Evolutionary conservation across 345 rosid species (phyloP).

Genomic region (Balakata baccata): DNA sequence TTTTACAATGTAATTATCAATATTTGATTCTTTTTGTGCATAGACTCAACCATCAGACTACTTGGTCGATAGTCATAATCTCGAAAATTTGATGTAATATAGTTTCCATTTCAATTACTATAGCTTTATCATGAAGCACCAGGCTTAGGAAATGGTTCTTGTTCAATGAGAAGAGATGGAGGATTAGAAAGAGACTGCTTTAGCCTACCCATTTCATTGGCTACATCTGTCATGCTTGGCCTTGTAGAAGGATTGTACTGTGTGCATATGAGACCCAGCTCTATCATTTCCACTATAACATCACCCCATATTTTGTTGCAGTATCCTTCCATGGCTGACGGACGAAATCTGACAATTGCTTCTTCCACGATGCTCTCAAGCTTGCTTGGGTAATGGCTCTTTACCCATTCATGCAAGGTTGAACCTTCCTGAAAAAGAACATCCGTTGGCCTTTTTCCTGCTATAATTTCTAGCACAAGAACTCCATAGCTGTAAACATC

Average conservation of each 20-base stretch:
- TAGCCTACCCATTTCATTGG: conserved; percentile 65
- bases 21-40: too few species aligned
- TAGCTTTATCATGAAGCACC: too few species aligned
- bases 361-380: conserved; percentile 56
- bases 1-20: too few species aligned
- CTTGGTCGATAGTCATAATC: too few species aligned
- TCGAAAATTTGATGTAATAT: too few species aligned
- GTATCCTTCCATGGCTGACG: conserved; percentile 29
- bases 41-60: too few species aligned
- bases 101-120: too few species aligned
- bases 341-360: conserved; percentile 47
- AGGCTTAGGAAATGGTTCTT: too few species aligned
- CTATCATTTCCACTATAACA: conserved; percentile 66
- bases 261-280: conserved; percentile 80
- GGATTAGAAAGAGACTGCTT: conserved; percentile 59
- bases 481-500: conserved; percentile 91
- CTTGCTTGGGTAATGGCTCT: conserved; percentile 62
- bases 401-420: conserved; percentile 72
- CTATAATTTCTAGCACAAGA: conserved; percentile 64
- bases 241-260: conserved; percentile 68
- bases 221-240: conserved; percentile 80
- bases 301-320: conserved; percentile 47
- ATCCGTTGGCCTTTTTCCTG: conserved; percentile 71
- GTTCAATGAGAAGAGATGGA: conserved; percentile 20
- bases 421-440: conserved; percentile 54